A percentile compares a stretch with the other conserved stretches of the same genome.
Conservation (phyloP, 2,329 filamentous ascomycete species). For the Fusarium sp. region DNA sequence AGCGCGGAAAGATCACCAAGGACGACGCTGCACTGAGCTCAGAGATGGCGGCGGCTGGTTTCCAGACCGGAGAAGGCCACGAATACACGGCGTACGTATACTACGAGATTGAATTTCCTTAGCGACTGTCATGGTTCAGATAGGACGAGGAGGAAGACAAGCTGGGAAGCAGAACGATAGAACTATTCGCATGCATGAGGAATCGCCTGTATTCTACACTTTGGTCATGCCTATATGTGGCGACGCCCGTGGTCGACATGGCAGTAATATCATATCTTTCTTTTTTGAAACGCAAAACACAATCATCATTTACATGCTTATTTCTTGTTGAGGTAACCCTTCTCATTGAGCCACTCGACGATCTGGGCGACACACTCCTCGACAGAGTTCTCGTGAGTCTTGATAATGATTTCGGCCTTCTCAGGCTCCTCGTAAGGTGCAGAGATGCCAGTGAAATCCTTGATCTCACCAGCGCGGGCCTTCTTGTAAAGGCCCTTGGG, state of each 20-base stretch:
- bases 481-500: slow-evolving; percentile 99
- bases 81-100: slow-evolving; percentile 98
- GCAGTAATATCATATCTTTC: slow-evolving; percentile 48
- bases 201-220: slow-evolving; percentile 50
- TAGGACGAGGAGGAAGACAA: slow-evolving; percentile 2
- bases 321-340: slow-evolving; percentile 63
- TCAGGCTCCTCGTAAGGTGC: slow-evolving; percentile 94
- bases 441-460: slow-evolving; percentile 96
- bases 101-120: slow-evolving; percentile 88
- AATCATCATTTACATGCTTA: slow-evolving; percentile 32
- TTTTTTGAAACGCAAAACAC: slow-evolving; percentile 30
- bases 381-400: slow-evolving; percentile 83
- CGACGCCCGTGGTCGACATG: slow-evolving; percentile 40
- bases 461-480: slow-evolving; percentile 91
- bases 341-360: slow-evolving; percentile 78
- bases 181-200: slow-evolving; percentile 40
- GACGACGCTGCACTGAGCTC: slow-evolving; percentile 84
- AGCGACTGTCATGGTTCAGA: slow-evolving; percentile 21
- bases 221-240: slow-evolving; percentile 42
- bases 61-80: slow-evolving; percentile 74
- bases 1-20: slow-evolving; percentile 90
- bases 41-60: slow-evolving; percentile 84
- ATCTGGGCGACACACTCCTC: slow-evolving; percentile 92
- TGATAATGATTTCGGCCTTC: slow-evolving; percentile 87
- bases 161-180: slow-evolving; percentile 23